Conservation (phyloP, 805 yeast species). For the Candida xiaguanensis region DNA sequence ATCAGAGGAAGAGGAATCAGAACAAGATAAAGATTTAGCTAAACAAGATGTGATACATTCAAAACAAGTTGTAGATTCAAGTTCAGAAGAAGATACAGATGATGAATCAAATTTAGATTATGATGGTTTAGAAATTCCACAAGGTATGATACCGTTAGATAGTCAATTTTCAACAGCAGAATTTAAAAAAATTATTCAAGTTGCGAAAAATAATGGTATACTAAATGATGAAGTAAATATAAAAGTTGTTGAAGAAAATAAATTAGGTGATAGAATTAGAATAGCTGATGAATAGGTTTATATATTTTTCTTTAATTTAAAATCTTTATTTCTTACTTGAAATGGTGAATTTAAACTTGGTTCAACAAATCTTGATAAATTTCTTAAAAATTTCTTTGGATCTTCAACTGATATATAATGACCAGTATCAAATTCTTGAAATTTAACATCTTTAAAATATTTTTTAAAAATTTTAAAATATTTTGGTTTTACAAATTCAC, state of each 20-base stretch:
- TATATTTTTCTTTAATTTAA: background rate
- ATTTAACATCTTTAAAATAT: constrained; percentile 21
- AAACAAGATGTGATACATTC: background rate
- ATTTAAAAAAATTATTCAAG: constrained; percentile 24
- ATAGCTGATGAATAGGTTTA: constrained; percentile 16
- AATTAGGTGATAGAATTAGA: constrained; percentile 29
- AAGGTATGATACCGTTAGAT: constrained; percentile 37
- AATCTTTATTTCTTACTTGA: background rate
- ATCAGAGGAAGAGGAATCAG: constrained; percentile 1
- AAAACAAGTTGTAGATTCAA: background rate
- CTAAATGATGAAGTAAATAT: constrained; percentile 23
- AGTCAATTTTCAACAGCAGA: constrained; percentile 38
- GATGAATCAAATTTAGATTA: constrained; percentile 17
- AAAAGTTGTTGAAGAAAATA: constrained; percentile 20
- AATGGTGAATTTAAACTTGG: background rate
- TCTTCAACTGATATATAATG: constrained; percentile 41
- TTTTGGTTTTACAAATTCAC: constrained; percentile 37
- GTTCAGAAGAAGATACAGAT: constrained; percentile 5
- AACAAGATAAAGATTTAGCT: background rate
- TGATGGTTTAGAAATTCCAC: constrained; percentile 36
- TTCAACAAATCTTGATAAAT: constrained; percentile 9
- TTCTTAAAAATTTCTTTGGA: constrained; percentile 27
- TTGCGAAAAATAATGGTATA: constrained; percentile 30
- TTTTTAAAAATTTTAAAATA: constrained; percentile 19
- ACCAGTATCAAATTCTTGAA: constrained; percentile 23